A percentile compares a stretch with the other conserved stretches of the same genome.
These are phyloP conservation scores for Elasticomyces elasticus DNA, from an alignment of 495 filamentous ascomycete species.

Conservation along the genomic window DNA sequence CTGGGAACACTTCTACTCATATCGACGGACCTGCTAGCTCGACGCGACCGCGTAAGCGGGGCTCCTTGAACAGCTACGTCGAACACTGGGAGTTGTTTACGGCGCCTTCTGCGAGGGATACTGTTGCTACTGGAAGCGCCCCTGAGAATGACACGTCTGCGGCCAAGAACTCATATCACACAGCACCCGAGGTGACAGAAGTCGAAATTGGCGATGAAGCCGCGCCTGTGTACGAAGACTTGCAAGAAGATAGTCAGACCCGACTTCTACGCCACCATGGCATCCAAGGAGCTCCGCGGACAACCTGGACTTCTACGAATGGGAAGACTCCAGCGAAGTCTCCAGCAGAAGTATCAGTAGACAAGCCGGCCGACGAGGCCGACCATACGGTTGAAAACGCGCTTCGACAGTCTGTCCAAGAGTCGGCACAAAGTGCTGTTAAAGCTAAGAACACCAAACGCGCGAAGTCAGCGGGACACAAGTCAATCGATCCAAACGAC, in stretches of 20 bases:
- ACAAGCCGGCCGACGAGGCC: no score
- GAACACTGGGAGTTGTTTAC: not conserved
- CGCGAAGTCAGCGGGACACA: not conserved
- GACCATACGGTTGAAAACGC: no score
- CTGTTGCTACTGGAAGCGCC: not conserved
- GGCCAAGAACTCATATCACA: not conserved
- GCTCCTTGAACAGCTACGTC: not conserved
- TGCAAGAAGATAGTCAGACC: not conserved
- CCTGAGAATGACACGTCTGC: not conserved
- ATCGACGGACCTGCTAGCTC: not conserved
- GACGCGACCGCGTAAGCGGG: not conserved
- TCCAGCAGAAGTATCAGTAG: no score
- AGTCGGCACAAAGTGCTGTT: not conserved
- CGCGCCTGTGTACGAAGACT: not conserved
- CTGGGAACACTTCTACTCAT: not conserved
- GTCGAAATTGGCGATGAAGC: not conserved
- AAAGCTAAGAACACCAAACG: not conserved
- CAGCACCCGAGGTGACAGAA: not conserved
- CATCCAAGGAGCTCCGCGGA: not conserved
- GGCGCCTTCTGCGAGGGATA: not conserved
- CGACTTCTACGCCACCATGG: not conserved
- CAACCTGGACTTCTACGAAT: conserved; percentile 1
- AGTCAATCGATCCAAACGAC: not conserved
- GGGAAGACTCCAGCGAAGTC: not conserved
- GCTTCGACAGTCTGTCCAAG: not conserved